Evolutionary conservation across 495 filamentous ascomycete species (phyloP).

Genomic region (Lasiosphaeris hirsuta): DNA sequence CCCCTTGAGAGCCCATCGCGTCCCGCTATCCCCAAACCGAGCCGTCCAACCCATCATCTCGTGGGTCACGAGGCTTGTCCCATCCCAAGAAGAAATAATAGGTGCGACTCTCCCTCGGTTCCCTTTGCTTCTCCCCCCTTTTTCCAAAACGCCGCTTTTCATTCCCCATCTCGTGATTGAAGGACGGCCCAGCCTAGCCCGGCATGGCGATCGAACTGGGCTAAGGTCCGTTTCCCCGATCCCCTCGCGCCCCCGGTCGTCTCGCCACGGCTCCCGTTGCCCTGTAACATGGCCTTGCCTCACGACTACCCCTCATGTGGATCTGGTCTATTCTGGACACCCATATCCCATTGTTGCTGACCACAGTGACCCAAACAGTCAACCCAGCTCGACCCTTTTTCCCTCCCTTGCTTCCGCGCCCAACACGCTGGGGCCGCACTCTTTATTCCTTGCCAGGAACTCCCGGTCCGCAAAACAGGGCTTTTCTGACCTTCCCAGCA

Average conservation of each 20-base stretch:
- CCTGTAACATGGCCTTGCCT: slow-evolving; percentile 10
- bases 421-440: slow-evolving; percentile 14
- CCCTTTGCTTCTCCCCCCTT: background rate
- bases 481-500: background rate
- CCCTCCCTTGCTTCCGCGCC: slow-evolving; percentile 17
- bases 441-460: slow-evolving; percentile 5
- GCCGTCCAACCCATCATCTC: background rate
- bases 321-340: slow-evolving; percentile 19
- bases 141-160: slow-evolving; percentile 1
- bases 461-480: background rate
- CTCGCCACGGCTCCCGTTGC: background rate
- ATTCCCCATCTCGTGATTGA: background rate
- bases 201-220: slow-evolving; percentile 24
- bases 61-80: slow-evolving; percentile 11
- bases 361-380: slow-evolving; percentile 13
- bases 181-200: background rate
- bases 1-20: background rate
- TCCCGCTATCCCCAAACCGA: background rate
- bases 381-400: slow-evolving; percentile 11
- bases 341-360: slow-evolving; percentile 17
- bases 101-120: background rate
- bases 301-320: slow-evolving; percentile 22
- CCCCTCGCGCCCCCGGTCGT: background rate
- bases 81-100: background rate
- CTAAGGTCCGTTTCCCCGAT: slow-evolving; percentile 13